Base-by-base conservation (phyloP, 2,329 filamentous ascomycete species). In the Clathrospora elynae region DNA sequence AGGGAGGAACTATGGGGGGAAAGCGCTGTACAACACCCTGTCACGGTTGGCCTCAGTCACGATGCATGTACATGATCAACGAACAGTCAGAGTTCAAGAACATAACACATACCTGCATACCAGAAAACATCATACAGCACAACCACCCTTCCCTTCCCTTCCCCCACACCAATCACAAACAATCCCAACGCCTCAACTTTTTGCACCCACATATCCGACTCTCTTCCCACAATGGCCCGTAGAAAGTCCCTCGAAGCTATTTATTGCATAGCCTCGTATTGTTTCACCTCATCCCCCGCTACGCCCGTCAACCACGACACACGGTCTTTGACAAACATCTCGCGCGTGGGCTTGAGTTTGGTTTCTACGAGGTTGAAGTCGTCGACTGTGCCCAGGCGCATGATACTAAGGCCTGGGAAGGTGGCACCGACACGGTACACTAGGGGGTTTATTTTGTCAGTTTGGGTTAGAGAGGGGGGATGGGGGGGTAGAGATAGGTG, bases 311-410 rank as follows among this genome's bases (percentile, higher is more conserved):
- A 58, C 81, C 81, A 84, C 8, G 34, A 55, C 2, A 79, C 78
- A 2, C 81, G 67, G 46, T 78, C 71, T 61, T 80, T 75, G 1
- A 67, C 66, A 60, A 76, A 85, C 31, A 74, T 68, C 70, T 85
- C 83, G 0, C 74, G 48, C 44, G 58, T 62, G 0, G 83, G 82
- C 57, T 68, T 78, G 50, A 86, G 61, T 56, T 75, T 78, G 0
- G 75, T 80, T 67, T 85, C 80, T 22, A 78, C 74, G 35, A 86
- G 56, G 35, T 58, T 63, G 36, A 82, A 82, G 65, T 86, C 82
- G 59, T 86, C 83, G 1, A 86, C 75, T 0, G 79, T 84, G 0
- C 83, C 83, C 35, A 83, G 75, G 0, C 83, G 68, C 45, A 80
- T 37, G 32, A 85, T 76, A 24, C 64, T 77, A 29, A 46, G 43